Conservation (phyloP, 305 asterid species). For the Solanum hybrid region DNA sequence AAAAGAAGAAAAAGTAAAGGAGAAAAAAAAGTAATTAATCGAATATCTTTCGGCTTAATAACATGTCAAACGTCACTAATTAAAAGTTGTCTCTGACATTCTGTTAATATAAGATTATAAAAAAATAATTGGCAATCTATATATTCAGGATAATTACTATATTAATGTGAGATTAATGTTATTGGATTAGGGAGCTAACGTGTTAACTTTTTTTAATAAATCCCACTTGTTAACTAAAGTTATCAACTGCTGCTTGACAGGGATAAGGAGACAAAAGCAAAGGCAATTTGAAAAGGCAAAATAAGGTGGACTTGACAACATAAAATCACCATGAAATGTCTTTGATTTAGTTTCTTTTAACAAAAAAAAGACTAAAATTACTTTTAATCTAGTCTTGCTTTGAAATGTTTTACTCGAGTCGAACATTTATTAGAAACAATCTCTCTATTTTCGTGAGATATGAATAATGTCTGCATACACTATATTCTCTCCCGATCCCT, state of each 20-base stretch:
- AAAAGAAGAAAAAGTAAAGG: background rate
- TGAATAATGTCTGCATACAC: background rate
- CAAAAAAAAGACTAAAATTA: background rate
- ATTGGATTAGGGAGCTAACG: conserved; percentile 2
- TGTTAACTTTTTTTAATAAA: background rate
- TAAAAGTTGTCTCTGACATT: background rate
- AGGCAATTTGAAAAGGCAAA: conserved; percentile 1
- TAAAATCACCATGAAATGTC: background rate
- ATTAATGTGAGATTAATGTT: background rate
- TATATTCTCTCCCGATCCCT: fast-evolving
- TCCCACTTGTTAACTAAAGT: conserved; percentile 3
- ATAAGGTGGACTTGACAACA: conserved; percentile 7
- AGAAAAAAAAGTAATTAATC: background rate
- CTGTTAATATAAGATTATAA: background rate
- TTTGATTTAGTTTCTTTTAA: background rate
- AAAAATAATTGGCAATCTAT: background rate
- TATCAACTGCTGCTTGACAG: background rate
- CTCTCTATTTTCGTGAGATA: background rate
- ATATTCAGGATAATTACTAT: background rate
- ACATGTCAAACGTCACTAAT: background rate
- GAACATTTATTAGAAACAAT: background rate
- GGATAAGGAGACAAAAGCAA: conserved; percentile 8
- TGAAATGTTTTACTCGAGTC: background rate
- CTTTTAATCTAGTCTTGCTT: background rate
- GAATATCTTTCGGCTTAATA: background rate